Base-by-base conservation (phyloP, 495 filamentous ascomycete species). In the Oleoguttula mirabilis region DNA sequence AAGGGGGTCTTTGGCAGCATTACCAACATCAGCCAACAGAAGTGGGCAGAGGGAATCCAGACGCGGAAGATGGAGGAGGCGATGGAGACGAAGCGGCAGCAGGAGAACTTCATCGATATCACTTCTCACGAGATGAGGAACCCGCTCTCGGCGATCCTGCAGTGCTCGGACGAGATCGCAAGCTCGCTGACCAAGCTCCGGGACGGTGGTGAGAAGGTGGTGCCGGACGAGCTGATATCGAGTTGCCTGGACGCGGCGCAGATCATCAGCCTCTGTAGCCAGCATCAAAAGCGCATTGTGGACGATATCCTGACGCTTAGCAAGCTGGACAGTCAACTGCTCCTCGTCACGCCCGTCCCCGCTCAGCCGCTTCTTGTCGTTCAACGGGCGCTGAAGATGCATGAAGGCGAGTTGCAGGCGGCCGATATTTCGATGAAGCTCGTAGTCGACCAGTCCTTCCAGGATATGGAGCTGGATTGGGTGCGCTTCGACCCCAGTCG, bases 41-140 rank as follows among this genome's bases (percentile, higher is more conserved):
- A 66, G 44, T 66, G 63, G 62, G 78, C 60, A 15, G 75, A 80
- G 50, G 70, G 70, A 40, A 67, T 78, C 23, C 76, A 81, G 54
- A 78, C 69, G 51, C 65, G 67, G 30, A 67, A 73, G 45, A 63
- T 73, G 42, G 60, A 65, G 47, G 63, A 66, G 41, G 63, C 63
- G 11, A 54, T 65, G 3, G 63, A 66, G 41, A 49, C 65, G 7
- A 66, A 66, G 45, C 46, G 63, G 28, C 63, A 66, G 43, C 62
- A 66, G 39, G 62, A 88, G 54, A 86, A 85, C 45, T 92, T 88
- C 58, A 88, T 90, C 53, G 84, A 88, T 57, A 88, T 86, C 48
- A 87, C 81, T 5, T 84, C 79, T 47, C 84, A 93, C 52, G 84
- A 93, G 54, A 84, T 90, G 67, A 73, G 84, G 7, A 93, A 90